Base-by-base conservation (phyloP, 2,329 filamentous ascomycete species). In the Magnaporthiopsis rhizophila region DNA sequence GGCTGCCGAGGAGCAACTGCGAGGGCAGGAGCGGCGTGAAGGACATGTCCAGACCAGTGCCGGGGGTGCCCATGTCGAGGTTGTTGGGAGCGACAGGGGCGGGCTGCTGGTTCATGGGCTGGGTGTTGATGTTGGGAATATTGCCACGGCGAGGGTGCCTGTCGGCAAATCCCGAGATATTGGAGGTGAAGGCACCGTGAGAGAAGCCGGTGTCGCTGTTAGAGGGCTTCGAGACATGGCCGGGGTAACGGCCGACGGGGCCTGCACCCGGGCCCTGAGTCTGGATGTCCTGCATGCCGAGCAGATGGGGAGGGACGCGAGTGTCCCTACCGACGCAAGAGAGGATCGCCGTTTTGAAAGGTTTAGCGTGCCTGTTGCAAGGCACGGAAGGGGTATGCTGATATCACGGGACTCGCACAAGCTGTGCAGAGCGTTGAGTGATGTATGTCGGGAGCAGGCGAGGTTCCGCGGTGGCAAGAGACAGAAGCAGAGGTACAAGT, bases 11-110 rank as follows among this genome's bases (percentile, higher is more conserved):
- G 32, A 99, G 86, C 71, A 99, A 83, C 78, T 97, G 92, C 45
- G 94, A 98, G 50, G 95, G 95, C 53, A 99, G 86, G 69, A 99
- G 84, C 68, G 95, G 94, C 13, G 95, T 97, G 78, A 97, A 98
- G 79, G 98, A 95, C 94, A 98, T 97, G 74, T 98, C 95, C 74
- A 92, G 96, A 58, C 86, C 92, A 63, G 92, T 94, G 58, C 90
- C 92, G 21, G 95, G 93, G 30, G 90, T 94, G 69, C 89, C 83
- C 86, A 97, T 86, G 68, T 96, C 92, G 71, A 83, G 85, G 66
- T 79, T 81, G 74, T 83, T 86, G 72, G 84, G 36, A 12, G 36
- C 83, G 34, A 78, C 76, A 26, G 76, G 71, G 64, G 73, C 68
- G 32, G 69, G 68, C 28, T 63, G 59, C 66, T 76, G 76, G 62